Evolutionary conservation across 2,329 filamentous ascomycete genomes (phyloP), one percentile per base, ranked within the genome.

Genomic region (Lecanicillium sp.): DNA sequence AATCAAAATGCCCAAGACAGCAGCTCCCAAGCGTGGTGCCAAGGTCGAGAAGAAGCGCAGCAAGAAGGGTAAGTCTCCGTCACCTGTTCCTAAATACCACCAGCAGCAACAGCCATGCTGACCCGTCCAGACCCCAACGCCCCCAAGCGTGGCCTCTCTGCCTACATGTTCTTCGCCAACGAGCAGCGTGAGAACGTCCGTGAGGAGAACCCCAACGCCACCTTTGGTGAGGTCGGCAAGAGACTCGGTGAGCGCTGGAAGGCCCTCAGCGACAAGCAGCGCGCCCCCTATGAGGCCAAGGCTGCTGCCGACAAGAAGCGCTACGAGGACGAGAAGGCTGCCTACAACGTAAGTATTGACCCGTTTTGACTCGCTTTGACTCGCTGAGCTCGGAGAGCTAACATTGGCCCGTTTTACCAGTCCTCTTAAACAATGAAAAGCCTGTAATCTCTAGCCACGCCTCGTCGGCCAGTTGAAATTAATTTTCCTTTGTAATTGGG

Each of bases 161-260:
- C 92, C 48, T 98, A 98, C 80, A 98, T 98, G 92, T 96, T 96
- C 83, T 98, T 96, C 65, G 92, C 92, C 79, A 96, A 96, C 61
- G 92, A 96, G 70, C 87, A 95, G 71, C 89, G 92, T 55, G 90
- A 96, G 62, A 94, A 92, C 65, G 92, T 98, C 54, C 87, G 92
- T 55, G 88, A 95, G 63, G 90, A 96, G 68, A 96, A 96, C 77
- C 90, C 90, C 29, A 90, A 89, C 55, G 95, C 96, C 70, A 83
- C 84, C 53, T 98, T 98, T 68, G 92, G 87, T 83, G 89, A 96
- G 68, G 90, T 98, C 57, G 92, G 92, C 71, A 96, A 96, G 79
- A 76, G 92, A 57, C 87, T 98, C 45, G 92, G 92, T 68, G 89
- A 95, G 78, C 84, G 85, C 72, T 98, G 92, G 92, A 98, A 98